Base-by-base conservation (phyloP, 106 monocot species). In the Dendrobium catenatum region DNA sequence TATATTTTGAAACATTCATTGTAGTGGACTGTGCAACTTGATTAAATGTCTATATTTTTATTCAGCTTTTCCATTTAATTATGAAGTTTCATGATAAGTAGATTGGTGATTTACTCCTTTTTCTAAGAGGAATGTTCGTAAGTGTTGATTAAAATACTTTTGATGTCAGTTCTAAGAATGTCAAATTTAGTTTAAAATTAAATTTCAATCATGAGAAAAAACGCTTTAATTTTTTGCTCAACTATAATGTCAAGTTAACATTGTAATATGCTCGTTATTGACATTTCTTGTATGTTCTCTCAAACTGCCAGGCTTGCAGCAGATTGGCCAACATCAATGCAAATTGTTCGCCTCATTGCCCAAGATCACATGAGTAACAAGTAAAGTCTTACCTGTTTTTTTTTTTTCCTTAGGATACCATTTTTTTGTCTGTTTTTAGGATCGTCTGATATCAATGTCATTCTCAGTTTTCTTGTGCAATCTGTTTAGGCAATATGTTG, bases 281-380 rank as follows among this genome's bases (percentile, higher is more conserved):
- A 44, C 5, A 18, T 44, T 42, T 42, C n/a, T 20, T 75, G 5
- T 44, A 17, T 75, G 13, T 26, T 18, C 49, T 78, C 19, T 58
- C 27, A 56, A 47, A 51, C 54, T 75, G 80, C 85, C 93, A 98
- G 98, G 85, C 93, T 98, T 83, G 98, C 95, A 78, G 85, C 89
- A 67, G 98, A 98, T 87, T 98, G 95, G 98, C 98, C 98, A 84
- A 24, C 78, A 42, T 80, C 93, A 40, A 95, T 98, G 98, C 98
- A 98, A 85, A 98, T 98, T 77, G 91, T 95, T 82, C 93, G 98
- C 43, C 95, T 99, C 66, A 93, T 99, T 79, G 89, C 95, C 16
- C 98, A 99, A 80, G 98, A 99, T 81, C 95, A 99, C 86, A 99
- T 99, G 98, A 99, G 87, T 84, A 99, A 95, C 88, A 99, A 91